phyloP scores from a whole-genome alignment of 345 rosid species.

The Brassica rapa region DNA sequence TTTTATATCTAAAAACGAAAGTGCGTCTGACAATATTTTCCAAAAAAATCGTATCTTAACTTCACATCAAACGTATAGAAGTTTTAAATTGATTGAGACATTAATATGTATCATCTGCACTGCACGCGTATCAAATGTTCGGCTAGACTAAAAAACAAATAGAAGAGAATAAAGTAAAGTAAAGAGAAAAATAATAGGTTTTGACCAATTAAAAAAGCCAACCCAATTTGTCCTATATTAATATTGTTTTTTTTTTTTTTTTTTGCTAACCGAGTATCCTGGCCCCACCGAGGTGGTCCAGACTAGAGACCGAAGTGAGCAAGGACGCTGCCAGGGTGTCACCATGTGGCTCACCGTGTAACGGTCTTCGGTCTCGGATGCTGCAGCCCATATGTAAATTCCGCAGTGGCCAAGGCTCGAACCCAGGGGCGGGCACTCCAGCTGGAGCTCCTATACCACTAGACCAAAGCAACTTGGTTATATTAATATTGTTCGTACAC shows the following conservation, averaged over 20 bases:
- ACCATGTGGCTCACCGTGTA: no score
- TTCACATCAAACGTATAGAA: conserved; percentile 32
- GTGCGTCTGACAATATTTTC: conserved; percentile 10
- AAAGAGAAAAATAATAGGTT: conserved; percentile 4
- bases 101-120: conserved; percentile 24
- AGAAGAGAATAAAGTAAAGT: conserved; percentile 23
- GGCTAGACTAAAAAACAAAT: not conserved
- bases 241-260: not conserved
- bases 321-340: no score
- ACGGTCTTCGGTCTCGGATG: no score
- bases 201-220: conserved; percentile 36
- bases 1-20: not conserved
- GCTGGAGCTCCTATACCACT: no score
- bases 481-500: conserved; percentile 12
- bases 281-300: no score
- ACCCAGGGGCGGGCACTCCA: no score
- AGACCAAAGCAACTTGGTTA: not conserved
- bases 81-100: conserved; percentile 34
- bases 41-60: conserved; percentile 19
- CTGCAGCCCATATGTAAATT: no score
- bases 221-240: conserved; percentile 30
- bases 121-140: conserved; percentile 35
- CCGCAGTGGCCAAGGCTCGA: no score
- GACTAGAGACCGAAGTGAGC: no score
- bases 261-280: no score